phyloP scores from a whole-genome alignment of 495 filamentous ascomycete species.

The Penicillium waksmanii region DNA sequence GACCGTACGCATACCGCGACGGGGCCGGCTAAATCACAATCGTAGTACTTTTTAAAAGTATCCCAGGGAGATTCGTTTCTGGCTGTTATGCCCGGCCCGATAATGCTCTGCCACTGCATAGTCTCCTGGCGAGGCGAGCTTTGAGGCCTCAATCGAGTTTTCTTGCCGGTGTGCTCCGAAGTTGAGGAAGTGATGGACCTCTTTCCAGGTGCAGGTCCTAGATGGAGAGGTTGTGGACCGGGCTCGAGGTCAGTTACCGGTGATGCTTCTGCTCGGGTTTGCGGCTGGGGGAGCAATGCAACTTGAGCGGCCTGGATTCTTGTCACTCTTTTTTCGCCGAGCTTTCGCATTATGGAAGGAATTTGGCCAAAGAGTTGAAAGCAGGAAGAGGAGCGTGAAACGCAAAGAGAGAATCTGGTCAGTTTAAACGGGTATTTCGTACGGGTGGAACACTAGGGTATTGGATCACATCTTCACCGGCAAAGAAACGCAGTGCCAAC shows the following conservation, averaged over 20 bases:
- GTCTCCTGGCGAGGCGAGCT: not conserved
- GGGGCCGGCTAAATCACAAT: not conserved
- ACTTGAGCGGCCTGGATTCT: slow-evolving; percentile 2
- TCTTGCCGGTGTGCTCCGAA: not conserved
- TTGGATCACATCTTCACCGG: no score
- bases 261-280: not conserved
- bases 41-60: not conserved
- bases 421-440: not conserved
- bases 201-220: not conserved
- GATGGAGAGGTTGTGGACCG: not conserved
- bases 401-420: not conserved
- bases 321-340: slow-evolving; percentile 4
- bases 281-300: slow-evolving; percentile 2
- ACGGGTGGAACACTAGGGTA: no score
- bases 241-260: not conserved
- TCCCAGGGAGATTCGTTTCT: not conserved
- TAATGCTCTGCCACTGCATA: not conserved
- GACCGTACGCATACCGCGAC: slow-evolving; percentile 5
- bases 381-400: not conserved
- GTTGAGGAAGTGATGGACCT: not conserved
- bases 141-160: not conserved
- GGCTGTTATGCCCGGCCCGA: not conserved
- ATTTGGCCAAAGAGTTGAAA: not conserved
- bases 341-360: not conserved
- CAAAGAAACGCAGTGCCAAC: no score